Conservation (phyloP, 495 filamentous ascomycete species). For the Penicillium argentinense region DNA sequence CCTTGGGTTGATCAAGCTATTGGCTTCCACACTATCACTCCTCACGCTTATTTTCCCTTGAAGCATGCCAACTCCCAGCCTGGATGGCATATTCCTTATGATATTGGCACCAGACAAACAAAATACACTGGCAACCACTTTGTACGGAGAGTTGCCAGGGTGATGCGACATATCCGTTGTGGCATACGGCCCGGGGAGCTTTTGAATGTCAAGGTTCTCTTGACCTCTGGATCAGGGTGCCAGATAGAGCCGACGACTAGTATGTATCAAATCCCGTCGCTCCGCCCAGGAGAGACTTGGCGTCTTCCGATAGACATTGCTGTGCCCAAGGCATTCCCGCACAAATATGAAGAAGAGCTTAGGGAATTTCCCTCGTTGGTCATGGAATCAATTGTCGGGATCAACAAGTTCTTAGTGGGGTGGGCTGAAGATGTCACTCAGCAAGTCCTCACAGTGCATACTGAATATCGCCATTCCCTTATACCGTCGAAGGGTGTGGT, state of each 20-base stretch:
- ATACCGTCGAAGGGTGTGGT: constrained; percentile 12
- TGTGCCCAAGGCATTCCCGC: constrained; percentile 9
- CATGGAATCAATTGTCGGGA: constrained; percentile 8
- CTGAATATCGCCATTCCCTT: constrained; percentile 24
- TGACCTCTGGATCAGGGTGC: constrained; percentile 13
- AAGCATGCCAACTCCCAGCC: background rate
- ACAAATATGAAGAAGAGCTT: background rate
- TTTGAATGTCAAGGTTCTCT: constrained; percentile 12
- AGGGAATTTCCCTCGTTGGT: background rate
- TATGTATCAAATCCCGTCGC: constrained; percentile 4
- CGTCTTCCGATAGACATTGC: constrained; percentile 14
- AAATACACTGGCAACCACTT: constrained; percentile 10
- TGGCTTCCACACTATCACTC: constrained; percentile 28
- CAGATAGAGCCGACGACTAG: constrained; percentile 11
- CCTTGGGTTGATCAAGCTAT: constrained; percentile 21
- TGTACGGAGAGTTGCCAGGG: constrained; percentile 15
- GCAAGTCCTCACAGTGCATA: constrained; percentile 16
- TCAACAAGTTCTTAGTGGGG: constrained; percentile 17
- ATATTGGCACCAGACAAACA: constrained; percentile 3
- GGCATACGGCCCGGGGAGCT: constrained; percentile 23
- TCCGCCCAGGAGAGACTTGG: constrained; percentile 29
- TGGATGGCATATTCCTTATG: constrained; percentile 28
- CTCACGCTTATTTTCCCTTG: constrained; percentile 14
- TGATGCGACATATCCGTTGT: constrained; percentile 25
- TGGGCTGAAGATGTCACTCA: constrained; percentile 13